Evolutionary conservation across 163 green algal species (phyloP).

Genomic region (Coccomyxa subellipsoidea): DNA sequence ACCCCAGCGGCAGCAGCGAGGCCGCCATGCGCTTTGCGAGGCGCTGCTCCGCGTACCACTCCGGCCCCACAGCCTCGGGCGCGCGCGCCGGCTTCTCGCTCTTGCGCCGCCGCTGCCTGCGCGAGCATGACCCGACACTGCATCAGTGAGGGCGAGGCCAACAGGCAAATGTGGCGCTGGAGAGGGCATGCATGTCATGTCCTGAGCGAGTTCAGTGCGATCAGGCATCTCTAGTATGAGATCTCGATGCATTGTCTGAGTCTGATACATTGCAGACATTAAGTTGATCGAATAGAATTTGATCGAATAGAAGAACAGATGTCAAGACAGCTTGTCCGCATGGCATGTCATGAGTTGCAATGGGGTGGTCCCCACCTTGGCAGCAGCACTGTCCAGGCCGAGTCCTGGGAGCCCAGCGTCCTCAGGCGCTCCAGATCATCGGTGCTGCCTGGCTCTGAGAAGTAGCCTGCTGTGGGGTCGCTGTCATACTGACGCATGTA

Average conservation of each 20-base stretch:
- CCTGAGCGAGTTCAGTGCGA: too few species aligned
- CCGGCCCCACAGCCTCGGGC: background rate
- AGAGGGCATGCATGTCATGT: background rate
- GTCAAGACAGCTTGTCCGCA: too few species aligned
- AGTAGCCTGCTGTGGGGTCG: background rate
- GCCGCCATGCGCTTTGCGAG: background rate
- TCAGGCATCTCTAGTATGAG: too few species aligned
- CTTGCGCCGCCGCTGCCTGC: background rate
- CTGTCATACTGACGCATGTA: background rate
- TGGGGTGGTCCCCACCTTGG: background rate
- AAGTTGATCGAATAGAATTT: too few species aligned
- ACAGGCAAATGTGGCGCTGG: background rate
- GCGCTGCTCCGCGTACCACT: background rate
- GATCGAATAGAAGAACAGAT: too few species aligned
- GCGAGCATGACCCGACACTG: background rate
- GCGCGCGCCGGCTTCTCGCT: background rate
- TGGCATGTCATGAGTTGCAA: background rate
- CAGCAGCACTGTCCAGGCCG: background rate
- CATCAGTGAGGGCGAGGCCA: background rate
- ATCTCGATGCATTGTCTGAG: too few species aligned
- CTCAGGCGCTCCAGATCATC: background rate
- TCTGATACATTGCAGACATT: too few species aligned
- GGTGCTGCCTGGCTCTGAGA: background rate
- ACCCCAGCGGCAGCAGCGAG: background rate
- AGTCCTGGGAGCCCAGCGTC: background rate